Conservation (phyloP, 148 eudicot species). For the Chenopodium formosanum region DNA sequence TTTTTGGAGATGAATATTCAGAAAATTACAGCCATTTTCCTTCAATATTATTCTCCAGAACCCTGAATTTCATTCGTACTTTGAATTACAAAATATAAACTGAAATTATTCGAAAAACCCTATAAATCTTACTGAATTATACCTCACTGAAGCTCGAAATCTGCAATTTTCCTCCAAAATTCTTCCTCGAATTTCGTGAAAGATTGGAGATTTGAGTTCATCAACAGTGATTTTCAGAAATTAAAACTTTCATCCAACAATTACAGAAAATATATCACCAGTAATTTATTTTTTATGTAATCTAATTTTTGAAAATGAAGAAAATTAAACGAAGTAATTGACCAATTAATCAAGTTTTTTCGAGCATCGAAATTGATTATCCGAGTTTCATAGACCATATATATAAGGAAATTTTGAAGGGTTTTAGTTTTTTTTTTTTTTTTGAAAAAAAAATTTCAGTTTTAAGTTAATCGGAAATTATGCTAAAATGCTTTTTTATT, state of each 20-base stretch:
- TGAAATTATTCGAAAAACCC: background rate
- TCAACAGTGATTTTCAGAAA: background rate
- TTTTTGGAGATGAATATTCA: too few species aligned
- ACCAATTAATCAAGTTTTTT: background rate
- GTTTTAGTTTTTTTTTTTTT: background rate
- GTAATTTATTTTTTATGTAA: background rate
- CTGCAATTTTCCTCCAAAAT: slow-evolving; percentile 1
- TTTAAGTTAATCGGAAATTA: too few species aligned
- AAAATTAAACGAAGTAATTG: background rate
- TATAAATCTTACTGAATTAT: background rate
- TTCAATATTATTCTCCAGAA: background rate
- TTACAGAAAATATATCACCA: background rate
- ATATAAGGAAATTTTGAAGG: background rate
- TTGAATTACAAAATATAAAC: too few species aligned
- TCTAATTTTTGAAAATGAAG: background rate
- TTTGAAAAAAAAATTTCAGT: too few species aligned
- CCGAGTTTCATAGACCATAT: slow-evolving; percentile 4
- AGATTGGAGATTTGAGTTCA: background rate
- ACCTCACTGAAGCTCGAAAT: slow-evolving; percentile 13
- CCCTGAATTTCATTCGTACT: too few species aligned
- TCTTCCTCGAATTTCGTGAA: background rate
- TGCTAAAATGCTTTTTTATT: too few species aligned
- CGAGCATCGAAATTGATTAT: slow-evolving; percentile 27
- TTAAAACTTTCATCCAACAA: background rate
- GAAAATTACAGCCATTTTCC: background rate